These are phyloP conservation scores for Solanum chilense DNA, from an alignment of 257 asterid species.

Conservation along the genomic window DNA sequence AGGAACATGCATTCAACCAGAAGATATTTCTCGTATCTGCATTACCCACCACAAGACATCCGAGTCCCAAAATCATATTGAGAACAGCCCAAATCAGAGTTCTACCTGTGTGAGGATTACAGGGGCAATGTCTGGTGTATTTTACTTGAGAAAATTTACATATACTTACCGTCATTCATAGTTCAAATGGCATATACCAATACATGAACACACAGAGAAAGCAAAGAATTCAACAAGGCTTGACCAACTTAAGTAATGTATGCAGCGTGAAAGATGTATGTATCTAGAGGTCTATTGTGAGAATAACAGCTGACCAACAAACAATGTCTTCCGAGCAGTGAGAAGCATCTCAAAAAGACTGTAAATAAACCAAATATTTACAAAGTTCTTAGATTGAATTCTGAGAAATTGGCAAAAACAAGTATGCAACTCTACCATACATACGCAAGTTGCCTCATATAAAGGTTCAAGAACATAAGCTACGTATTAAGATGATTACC, in stretches of 20 bases:
- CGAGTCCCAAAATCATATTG: not conserved
- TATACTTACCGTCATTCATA: not conserved
- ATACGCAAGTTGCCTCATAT: not conserved
- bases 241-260: not conserved
- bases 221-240: not conserved
- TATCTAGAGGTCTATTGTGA: not conserved
- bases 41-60: not conserved
- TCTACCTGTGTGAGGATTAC: not conserved
- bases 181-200: not conserved
- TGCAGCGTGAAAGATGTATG: not conserved
- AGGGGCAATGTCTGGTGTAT: not conserved
- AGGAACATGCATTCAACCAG: not conserved
- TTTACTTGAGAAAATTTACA: not conserved
- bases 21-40: not conserved
- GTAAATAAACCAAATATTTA: not conserved
- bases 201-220: not conserved
- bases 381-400: not conserved
- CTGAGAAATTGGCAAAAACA: not conserved
- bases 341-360: not conserved
- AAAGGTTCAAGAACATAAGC: not conserved
- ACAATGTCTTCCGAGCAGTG: not conserved
- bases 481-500: constrained; percentile 33
- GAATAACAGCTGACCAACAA: not conserved
- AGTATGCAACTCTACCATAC: not conserved
- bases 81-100: not conserved